Percentiles rank a stretch among this genome's conserved stretches.
Conservation (phyloP, 163 green algal species). For the Scenedesmus sp. region DNA sequence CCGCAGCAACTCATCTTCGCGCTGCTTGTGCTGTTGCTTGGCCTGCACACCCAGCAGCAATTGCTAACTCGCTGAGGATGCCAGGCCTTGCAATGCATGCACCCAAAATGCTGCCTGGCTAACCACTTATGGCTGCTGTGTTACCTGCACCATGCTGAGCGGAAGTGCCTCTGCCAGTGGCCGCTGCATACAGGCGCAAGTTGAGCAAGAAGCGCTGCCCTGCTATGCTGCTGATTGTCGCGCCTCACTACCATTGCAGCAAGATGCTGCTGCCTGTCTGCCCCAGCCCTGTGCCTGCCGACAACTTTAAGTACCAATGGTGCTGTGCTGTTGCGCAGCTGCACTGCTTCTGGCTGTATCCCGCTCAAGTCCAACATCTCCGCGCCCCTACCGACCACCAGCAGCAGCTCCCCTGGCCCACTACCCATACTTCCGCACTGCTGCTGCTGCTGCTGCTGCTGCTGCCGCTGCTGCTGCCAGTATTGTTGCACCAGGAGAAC, state of each 20-base stretch:
- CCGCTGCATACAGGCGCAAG: too few species aligned
- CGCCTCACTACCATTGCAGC: too few species aligned
- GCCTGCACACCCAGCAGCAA: not conserved
- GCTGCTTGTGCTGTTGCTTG: conserved; percentile 38
- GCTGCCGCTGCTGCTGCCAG: conserved; percentile 1
- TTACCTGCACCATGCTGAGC: not conserved
- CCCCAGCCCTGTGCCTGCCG: not conserved
- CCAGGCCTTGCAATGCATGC: too few species aligned
- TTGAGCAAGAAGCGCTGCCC: too few species aligned
- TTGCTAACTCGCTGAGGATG: not conserved
- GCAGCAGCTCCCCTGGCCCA: too few species aligned
- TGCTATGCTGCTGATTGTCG: too few species aligned
- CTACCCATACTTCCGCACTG: not conserved
- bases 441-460: not conserved
- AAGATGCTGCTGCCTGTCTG: not conserved
- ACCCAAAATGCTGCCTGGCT: too few species aligned
- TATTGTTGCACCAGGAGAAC: not conserved
- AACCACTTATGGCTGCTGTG: too few species aligned
- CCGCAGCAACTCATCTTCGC: not conserved
- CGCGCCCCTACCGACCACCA: too few species aligned
- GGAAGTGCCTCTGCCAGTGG: too few species aligned
- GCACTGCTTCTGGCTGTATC: not conserved
- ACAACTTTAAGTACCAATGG: too few species aligned
- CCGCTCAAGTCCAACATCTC: not conserved
- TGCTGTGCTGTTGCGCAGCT: not conserved